phyloP scores from a whole-genome alignment of 257 asterid genomes.

The Lycium barbarum region DNA sequence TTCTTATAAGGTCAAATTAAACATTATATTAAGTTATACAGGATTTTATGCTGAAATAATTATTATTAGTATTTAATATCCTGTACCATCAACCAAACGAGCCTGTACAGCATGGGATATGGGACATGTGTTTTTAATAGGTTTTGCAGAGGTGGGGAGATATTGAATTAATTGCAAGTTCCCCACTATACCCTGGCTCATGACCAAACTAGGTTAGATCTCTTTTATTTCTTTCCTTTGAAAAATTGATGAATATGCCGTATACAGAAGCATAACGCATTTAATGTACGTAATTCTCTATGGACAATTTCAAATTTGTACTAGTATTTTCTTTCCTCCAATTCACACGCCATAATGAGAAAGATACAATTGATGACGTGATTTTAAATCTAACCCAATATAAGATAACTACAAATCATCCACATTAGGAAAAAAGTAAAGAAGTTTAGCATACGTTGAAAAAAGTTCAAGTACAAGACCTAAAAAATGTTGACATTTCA shows the following conservation, averaged over 20 bases:
- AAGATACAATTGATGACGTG: background rate
- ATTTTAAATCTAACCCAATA: too few relatives aligned
- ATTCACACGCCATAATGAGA: background rate
- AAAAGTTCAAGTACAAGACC: too few relatives aligned
- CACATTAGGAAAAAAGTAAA: background rate
- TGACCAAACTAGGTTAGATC: background rate
- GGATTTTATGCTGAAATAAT: too few relatives aligned
- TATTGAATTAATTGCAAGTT: constrained; percentile 19
- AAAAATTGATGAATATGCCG: background rate
- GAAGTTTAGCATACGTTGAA: background rate
- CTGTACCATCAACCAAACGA: too few relatives aligned
- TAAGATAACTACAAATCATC: background rate
- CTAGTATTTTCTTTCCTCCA: background rate
- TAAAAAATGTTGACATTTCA: background rate
- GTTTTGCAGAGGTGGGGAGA: constrained; percentile 18
- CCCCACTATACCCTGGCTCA: background rate
- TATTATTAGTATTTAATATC: too few relatives aligned
- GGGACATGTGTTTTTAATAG: constrained; percentile 17
- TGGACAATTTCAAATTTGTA: background rate
- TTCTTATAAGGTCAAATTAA: too few relatives aligned
- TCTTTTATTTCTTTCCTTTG: background rate
- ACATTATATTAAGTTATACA: too few relatives aligned
- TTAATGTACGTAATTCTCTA: background rate
- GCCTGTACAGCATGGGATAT: background rate
- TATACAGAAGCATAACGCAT: background rate